phyloP scores from a whole-genome alignment of 495 filamentous ascomycete genomes.

The Pseudoneurospora amorphoporcata region DNA sequence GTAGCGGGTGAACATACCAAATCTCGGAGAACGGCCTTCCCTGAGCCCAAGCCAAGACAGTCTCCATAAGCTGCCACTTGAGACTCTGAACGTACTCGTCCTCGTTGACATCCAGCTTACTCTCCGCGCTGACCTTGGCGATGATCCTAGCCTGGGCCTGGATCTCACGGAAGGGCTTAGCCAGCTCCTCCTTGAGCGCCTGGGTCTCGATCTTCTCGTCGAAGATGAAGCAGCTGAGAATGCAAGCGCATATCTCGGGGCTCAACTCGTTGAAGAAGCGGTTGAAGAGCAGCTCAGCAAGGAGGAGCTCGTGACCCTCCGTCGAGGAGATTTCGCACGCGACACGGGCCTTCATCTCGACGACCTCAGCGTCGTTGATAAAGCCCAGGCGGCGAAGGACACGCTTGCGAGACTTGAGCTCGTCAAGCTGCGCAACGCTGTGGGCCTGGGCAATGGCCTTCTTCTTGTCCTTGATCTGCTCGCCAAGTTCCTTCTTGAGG shows the following conservation, averaged over 20 bases:
- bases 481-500: conserved; percentile 60
- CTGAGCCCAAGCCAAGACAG: conserved; percentile 87
- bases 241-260: conserved; percentile 74
- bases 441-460: conserved; percentile 75
- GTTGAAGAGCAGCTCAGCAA: conserved; percentile 90
- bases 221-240: conserved; percentile 88
- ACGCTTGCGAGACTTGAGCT: conserved; percentile 89
- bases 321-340: conserved; percentile 93
- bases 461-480: conserved; percentile 76
- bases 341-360: conserved; percentile 89
- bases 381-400: conserved; percentile 94
- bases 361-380: conserved; percentile 87
- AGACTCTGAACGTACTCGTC: conserved; percentile 83
- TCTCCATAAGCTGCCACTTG: conserved; percentile 92
- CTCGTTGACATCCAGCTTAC: conserved; percentile 81
- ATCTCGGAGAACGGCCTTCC: conserved; percentile 90
- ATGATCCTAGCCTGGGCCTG: conserved; percentile 74
- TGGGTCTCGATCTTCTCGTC: conserved; percentile 81
- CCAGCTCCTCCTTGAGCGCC: conserved; percentile 68
- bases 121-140: conserved; percentile 87
- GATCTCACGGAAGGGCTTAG: conserved; percentile 75
- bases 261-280: conserved; percentile 93
- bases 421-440: conserved; percentile 83
- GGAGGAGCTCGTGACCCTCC: conserved; percentile 73
- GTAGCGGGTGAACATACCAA: conserved; percentile 51